Percentiles rank a stretch among this genome's conserved stretches.
Conservation (phyloP, 805 yeast species). For the Spathaspora hagerdaliae region DNA sequence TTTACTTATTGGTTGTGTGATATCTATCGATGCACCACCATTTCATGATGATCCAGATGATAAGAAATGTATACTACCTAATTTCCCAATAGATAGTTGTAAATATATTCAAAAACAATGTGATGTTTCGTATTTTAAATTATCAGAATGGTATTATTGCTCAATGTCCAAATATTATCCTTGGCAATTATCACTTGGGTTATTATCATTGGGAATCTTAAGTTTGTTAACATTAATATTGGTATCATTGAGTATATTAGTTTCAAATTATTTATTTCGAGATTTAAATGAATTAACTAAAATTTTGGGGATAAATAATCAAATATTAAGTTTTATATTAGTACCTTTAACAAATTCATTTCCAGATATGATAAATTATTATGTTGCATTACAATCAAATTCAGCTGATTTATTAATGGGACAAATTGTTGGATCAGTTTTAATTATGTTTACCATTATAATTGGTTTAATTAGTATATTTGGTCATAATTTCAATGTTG, state of each 20-base stretch:
- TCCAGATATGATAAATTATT: constrained; percentile 36
- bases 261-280: constrained; percentile 30
- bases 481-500: constrained; percentile 19
- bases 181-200: constrained; percentile 7
- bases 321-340: constrained; percentile 28
- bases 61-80: neutral
- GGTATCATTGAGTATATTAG: constrained; percentile 26
- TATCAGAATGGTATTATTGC: constrained; percentile 30
- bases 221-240: constrained; percentile 12
- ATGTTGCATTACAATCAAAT: constrained; percentile 22
- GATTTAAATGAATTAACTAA: constrained; percentile 25
- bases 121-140: constrained; percentile 18
- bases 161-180: constrained; percentile 9
- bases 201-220: constrained; percentile 11
- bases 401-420: constrained; percentile 34
- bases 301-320: constrained; percentile 19
- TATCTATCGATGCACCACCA: neutral
- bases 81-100: constrained; percentile 10
- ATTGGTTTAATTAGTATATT: constrained; percentile 28
- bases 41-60: neutral
- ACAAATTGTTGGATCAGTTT: constrained; percentile 32
- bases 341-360: constrained; percentile 35
- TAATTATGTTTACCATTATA: constrained; percentile 29
- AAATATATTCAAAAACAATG: constrained; percentile 15
- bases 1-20: neutral